Evolutionary conservation across 306 rosid genomes (phyloP), one percentile per base, ranked within the genome.

Genomic region (Medicago arabica): DNA sequence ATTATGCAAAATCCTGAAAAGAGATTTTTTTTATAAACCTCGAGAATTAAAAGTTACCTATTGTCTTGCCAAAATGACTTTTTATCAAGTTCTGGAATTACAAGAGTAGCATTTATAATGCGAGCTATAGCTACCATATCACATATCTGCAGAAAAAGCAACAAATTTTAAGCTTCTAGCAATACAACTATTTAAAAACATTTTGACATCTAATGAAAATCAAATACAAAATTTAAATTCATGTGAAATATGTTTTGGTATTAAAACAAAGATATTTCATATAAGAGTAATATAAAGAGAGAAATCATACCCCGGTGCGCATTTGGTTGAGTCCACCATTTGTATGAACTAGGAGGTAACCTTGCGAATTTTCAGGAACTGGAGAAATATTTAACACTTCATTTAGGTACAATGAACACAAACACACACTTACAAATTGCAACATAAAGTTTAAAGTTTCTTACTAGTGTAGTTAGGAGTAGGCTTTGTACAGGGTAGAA

Each of bases 251-350:
- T 39, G 50, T 6, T 28, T 28, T 19, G 62, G 62, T 38, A 60
- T 19, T 44, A 54, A 76, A 40, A 19, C 13, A 7, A 66, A 43
- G 46, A n/a, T 1, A 4, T 68, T 68, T 71, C 74, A 51, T 3
- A 19, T 51, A 10, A 76, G 18, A 82, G 19, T 40, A 14, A 46
- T 69, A 9, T 25, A 9, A 41, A 75, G 46, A 62, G 16, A 80
- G 70, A 84, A 67, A 49, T 60, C 92, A 75, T 47, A 92, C 98
- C 97, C 98, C 97, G 41, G 93, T 82, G 74, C 97, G 98, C 98
- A 95, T 95, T 80, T 95, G 98, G 76, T 92, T 95, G 75, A 95
- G 97, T 65, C 98, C 98, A 11, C 98, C 98, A 79, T 95, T 95
- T 1, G 98, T 84, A 81, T 92, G 92, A 55, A 95, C 98, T 47